Evolutionary conservation across 2,329 filamentous ascomycete genomes (phyloP), one percentile per base, ranked within the genome.

Genomic region (Colletotrichum scovillei): DNA sequence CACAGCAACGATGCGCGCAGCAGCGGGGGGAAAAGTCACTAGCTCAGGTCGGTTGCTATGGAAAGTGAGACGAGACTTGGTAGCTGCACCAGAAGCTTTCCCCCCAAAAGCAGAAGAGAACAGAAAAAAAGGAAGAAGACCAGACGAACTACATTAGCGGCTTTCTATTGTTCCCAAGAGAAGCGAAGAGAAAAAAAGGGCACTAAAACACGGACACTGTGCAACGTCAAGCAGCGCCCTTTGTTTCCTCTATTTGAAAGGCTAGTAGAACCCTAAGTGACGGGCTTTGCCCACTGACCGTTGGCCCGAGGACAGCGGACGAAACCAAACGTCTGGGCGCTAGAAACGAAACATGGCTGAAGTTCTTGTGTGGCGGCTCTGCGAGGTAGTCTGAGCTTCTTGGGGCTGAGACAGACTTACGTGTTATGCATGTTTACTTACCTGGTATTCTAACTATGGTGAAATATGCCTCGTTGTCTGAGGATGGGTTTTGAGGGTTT

Each of bases 281-380:
- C 12, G 38, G 38, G 12, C 22, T 52, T 46, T 52, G 8, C 49
- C 56, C 24, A n/a, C 11, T 14, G 57, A 42, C 46, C 56, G 63
- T 67, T 72, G 63, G 57, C 63, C 57, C 56, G 69, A 62, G 63
- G 63, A 70, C 67, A 57, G 26, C 32, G 63, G 63, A 46, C 28
- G n/a, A 35, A 49, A 49, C 62, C 46, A 32, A 38, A 12, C 28
- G 63, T 56, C 49, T 56, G 63, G 49, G 32, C 28, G 30, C 24
- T 28, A 8, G 63, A 42, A 42, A 16, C 52, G 32, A 56, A 57
- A 65, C 52, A 46, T 42, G 49, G 14, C 8, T 52, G 16, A 8
- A n/a, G 42, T 22, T 28, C 28, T 28, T 28, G 16, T 11, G 24
- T 56, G 30, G 26, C 24, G 42, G 42, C 22, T n/a, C n/a, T 26